Conservation (phyloP, 768 basidiomycete species). For the Filobasidium floriforme region DNA sequence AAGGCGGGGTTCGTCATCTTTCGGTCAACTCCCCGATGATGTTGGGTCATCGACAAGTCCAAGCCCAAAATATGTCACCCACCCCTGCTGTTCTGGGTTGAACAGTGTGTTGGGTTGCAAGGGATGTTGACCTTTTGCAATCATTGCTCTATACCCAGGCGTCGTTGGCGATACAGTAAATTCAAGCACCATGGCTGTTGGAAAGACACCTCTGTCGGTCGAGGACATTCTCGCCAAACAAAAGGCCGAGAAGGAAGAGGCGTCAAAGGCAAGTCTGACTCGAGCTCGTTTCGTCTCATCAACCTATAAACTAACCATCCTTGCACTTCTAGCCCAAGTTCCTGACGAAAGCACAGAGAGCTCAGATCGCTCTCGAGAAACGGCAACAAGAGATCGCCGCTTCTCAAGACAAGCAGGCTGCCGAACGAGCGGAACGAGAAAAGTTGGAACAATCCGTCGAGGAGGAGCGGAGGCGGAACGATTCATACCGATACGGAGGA, state of each 20-base stretch:
- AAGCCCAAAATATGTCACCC: not conserved
- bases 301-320: constrained; percentile 11
- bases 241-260: constrained; percentile 77
- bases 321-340: constrained; percentile 68
- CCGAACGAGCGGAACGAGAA: constrained; percentile 57
- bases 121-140: not conserved
- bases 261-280: constrained; percentile 60
- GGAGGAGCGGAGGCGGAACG: constrained; percentile 50
- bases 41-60: not conserved
- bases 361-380: constrained; percentile 76
- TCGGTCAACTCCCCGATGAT: no score
- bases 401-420: constrained; percentile 62
- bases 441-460: constrained; percentile 69
- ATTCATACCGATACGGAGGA: constrained; percentile 47
- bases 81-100: not conserved
- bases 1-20: constrained; percentile 1
- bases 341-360: constrained; percentile 83
- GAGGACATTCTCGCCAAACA: constrained; percentile 80
- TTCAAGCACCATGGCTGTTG: constrained; percentile 11
- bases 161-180: not conserved
- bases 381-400: constrained; percentile 73
- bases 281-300: constrained; percentile 8
- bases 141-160: not conserved
- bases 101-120: not conserved
- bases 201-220: constrained; percentile 64